These are phyloP conservation scores for Scopulariopsis brevicaulis DNA, from an alignment of 2,329 filamentous ascomycete genomes.

Conservation along the genomic window DNA sequence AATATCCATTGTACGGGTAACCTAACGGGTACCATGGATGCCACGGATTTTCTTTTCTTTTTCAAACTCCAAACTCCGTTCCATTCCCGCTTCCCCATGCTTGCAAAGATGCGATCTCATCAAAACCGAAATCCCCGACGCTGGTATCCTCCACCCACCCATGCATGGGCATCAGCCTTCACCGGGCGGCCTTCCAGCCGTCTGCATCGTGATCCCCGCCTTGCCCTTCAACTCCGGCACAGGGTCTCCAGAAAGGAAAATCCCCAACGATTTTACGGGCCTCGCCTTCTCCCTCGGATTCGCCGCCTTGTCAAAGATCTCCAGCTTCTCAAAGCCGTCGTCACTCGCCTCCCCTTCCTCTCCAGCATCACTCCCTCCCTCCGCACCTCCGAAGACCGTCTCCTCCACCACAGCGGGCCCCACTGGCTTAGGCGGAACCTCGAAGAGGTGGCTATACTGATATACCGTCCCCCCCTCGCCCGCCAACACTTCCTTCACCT, in stretches of 20 bases:
- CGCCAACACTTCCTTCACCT: slow-evolving; percentile 44
- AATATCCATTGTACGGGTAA: not conserved
- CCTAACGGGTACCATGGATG: not conserved
- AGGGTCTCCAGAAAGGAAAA: slow-evolving; percentile 43
- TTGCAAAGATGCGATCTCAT: not conserved
- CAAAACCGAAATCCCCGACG: not conserved
- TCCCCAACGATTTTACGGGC: slow-evolving; percentile 41
- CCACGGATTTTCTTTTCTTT: not conserved
- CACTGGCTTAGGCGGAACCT: slow-evolving; percentile 21
- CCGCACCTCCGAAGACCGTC: not conserved
- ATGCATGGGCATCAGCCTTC: not conserved
- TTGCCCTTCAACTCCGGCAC: slow-evolving; percentile 43
- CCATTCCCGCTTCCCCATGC: not conserved
- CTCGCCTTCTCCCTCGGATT: slow-evolving; percentile 31
- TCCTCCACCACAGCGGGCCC: not conserved
- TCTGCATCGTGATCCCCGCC: slow-evolving; percentile 34
- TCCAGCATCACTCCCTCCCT: not conserved
- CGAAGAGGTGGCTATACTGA: slow-evolving; percentile 47
- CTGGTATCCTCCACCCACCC: not conserved
- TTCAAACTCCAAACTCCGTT: not conserved
- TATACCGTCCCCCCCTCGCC: slow-evolving; percentile 35
- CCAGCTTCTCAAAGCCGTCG: slow-evolving; percentile 27
- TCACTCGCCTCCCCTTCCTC: slow-evolving; percentile 8
- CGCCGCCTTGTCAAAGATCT: slow-evolving; percentile 42
- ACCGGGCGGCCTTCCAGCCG: not conserved